Evolutionary conservation across 495 filamentous ascomycete genomes (phyloP).

Genomic region (Chaetomidium leptoderma): DNA sequence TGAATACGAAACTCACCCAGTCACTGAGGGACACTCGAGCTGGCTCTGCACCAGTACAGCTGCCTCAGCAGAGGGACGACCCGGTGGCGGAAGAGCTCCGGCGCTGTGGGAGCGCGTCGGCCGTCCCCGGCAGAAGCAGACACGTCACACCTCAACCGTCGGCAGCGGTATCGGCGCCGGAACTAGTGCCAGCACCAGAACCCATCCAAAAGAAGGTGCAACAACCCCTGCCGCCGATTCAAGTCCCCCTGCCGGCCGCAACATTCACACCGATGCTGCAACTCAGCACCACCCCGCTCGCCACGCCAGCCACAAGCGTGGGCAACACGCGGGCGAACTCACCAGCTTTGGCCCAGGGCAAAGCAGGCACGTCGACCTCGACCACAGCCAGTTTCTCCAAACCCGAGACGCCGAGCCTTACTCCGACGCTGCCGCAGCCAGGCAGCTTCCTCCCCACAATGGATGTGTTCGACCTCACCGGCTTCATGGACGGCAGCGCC

Average conservation of each 20-base stretch:
- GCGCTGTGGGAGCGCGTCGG: background rate
- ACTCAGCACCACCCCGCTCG: constrained; percentile 13
- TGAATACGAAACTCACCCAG: background rate
- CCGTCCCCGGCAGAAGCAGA: background rate
- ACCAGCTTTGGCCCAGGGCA: constrained; percentile 2
- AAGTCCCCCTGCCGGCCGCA: background rate
- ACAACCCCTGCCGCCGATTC: background rate
- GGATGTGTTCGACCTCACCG: constrained; percentile 14
- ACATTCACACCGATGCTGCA: background rate
- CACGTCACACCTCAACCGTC: background rate
- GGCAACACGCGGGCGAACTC: constrained; percentile 16
- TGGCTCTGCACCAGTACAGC: constrained; percentile 10
- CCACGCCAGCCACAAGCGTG: constrained; percentile 19
- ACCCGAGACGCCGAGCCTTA: constrained; percentile 3
- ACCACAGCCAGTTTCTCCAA: background rate
- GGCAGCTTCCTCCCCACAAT: constrained; percentile 5
- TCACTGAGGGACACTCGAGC: constrained; percentile 3
- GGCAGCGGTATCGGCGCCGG: background rate
- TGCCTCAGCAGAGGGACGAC: background rate
- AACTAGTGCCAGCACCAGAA: background rate
- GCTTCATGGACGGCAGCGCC: background rate
- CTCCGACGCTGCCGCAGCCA: background rate
- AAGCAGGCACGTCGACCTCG: background rate
- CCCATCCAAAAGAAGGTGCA: background rate
- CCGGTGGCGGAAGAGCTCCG: background rate